These are phyloP conservation scores for Gnetum montanum DNA, from an alignment of 75 land plant genomes.

Conservation along the genomic window DNA sequence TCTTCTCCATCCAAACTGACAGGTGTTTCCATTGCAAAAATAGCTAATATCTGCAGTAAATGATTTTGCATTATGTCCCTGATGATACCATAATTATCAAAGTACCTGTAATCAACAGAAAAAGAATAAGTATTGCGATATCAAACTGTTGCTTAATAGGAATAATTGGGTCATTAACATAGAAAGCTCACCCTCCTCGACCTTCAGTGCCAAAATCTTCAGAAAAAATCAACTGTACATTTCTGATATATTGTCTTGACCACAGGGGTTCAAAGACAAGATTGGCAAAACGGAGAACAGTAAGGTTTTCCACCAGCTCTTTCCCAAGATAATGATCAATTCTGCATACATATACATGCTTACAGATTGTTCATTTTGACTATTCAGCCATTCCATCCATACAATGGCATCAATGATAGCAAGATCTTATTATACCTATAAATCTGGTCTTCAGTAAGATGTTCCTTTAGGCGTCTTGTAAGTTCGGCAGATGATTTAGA, in stretches of 20 bases:
- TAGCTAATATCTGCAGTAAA: conserved; percentile 65
- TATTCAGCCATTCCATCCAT: no score
- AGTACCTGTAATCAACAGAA: conserved; percentile 33
- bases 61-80: conserved; percentile 82
- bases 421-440: conserved; percentile 32
- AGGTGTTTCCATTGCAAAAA: conserved; percentile 92
- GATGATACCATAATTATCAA: conserved; percentile 68
- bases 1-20: conserved; percentile 84
- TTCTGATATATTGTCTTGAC: conserved; percentile 45
- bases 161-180: background rate
- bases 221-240: conserved; percentile 55
- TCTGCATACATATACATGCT: conserved; percentile 20
- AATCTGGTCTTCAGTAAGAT: conserved; percentile 45
- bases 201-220: conserved; percentile 41
- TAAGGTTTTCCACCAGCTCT: conserved; percentile 56
- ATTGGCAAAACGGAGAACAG: conserved; percentile 59
- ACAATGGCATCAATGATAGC: background rate
- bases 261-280: conserved; percentile 71
- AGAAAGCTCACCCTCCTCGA: conserved; percentile 30
- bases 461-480: conserved; percentile 26
- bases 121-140: background rate
- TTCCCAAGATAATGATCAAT: conserved; percentile 58
- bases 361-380: background rate
- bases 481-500: conserved; percentile 25
- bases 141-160: background rate